phyloP scores from a whole-genome alignment of 2,329 filamentous ascomycete genomes.

The Penicillium sp. region DNA sequence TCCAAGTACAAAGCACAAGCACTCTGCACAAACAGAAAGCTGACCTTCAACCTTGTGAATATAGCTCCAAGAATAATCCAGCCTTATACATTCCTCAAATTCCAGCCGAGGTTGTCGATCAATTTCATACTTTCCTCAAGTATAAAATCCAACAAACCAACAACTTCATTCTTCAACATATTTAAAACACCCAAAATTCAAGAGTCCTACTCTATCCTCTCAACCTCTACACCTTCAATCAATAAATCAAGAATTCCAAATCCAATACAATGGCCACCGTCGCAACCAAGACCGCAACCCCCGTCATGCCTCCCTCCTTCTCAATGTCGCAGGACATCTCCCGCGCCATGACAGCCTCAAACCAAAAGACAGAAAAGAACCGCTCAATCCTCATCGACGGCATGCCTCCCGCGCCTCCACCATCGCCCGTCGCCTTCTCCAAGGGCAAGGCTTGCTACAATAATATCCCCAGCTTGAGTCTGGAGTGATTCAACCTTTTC shows the following conservation, averaged over 20 bases:
- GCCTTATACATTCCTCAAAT: not conserved
- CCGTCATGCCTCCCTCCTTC: constrained; percentile 19
- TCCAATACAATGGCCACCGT: constrained; percentile 12
- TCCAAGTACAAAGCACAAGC: constrained; percentile 8
- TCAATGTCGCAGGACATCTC: constrained; percentile 40
- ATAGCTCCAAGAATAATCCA: not conserved
- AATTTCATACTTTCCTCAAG: not conserved
- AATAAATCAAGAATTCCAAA: not conserved
- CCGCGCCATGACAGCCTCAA: constrained; percentile 38
- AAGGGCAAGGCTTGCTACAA: constrained; percentile 15
- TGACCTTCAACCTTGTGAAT: constrained; percentile 2
- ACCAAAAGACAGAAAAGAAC: constrained; percentile 32
- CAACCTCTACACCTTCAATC: not conserved
- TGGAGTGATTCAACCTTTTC: constrained; percentile 15
- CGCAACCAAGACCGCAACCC: constrained; percentile 23
- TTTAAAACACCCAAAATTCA: not conserved
- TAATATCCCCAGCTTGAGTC: constrained; percentile 22
- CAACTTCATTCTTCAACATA: not conserved
- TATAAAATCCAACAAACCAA: not conserved
- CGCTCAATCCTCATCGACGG: constrained; percentile 24
- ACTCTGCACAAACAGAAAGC: constrained; percentile 2
- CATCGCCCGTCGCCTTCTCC: constrained; percentile 24
- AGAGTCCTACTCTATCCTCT: not conserved
- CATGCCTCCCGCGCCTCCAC: constrained; percentile 27
- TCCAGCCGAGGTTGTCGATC: constrained; percentile 11